Evolutionary conservation across 2,329 filamentous ascomycete genomes (phyloP), one percentile per base, ranked within the genome.

Genomic region (Neobulgaria alba): DNA sequence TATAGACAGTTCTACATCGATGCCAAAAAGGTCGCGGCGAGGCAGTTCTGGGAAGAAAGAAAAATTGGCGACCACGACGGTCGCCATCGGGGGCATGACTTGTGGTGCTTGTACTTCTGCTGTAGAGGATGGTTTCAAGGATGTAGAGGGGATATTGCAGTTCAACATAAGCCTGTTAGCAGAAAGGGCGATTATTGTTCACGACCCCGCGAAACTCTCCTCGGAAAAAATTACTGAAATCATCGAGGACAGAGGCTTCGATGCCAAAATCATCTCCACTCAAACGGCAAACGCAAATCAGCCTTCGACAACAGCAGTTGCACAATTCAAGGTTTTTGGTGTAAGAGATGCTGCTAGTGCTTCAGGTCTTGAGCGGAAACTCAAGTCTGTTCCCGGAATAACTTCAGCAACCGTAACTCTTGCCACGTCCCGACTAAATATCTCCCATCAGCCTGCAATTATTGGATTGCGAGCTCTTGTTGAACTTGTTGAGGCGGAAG

Each of bases 101-200:
- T 96, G 92, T 59, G 90, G 90, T 16, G 87, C 92, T 31, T 98
- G 92, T 63, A 96, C 92, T 0, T 90, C 90, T 1, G 88, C 90
- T 4, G 79, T 96, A 2, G 85, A 95, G 57, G 73, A 77, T 37
- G 87, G 84, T 3, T 92, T 98, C 63, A 76, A 78, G 51, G 76
- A 74, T 48, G 64, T 90, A 2, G 77, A 84, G 8, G 92, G 92
- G 16, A 63, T 96, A 12, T 59, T 87, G 41, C 85, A 88, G 50
- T 95, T 96, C 69, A 95, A 95, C 58, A 93, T 98, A 61, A 95
- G 87, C 63, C 68, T 98, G 51, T 72, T 96, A 21, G 93, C 92
- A 3, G 92, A 96, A 61, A 79, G 90, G 45, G 90, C 89, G 3
- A 83, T 95, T 29, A 78, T 95, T 50, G 74, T 88, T 2, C 90